Percentiles rank a stretch among this genome's conserved stretches.
Evolutionary conservation across 306 rosid genomes (phyloP).

Genomic region (Mimosa pudica): DNA sequence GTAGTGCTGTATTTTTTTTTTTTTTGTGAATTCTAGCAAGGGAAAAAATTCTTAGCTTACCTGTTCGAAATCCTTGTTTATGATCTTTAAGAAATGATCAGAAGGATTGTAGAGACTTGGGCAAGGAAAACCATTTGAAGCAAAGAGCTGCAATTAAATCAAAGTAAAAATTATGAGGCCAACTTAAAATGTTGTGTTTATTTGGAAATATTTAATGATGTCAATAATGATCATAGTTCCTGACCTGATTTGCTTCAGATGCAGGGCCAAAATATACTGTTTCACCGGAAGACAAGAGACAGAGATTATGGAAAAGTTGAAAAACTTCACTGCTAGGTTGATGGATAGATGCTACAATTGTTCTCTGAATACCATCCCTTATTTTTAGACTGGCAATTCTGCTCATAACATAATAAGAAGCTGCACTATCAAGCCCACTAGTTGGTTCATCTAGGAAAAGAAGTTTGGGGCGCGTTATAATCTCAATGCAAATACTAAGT

Average conservation of each 20-base stretch:
- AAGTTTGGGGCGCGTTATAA: slow-evolving; percentile 60
- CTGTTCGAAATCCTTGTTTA: slow-evolving; percentile 71
- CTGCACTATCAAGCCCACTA: slow-evolving; percentile 83
- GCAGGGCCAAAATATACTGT: slow-evolving; percentile 70
- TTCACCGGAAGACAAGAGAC: slow-evolving; percentile 64
- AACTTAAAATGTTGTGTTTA: not conserved
- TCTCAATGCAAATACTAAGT: slow-evolving; percentile 77
- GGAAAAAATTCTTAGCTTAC: slow-evolving; percentile 29
- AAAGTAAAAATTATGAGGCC: not conserved
- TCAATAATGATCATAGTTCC: not conserved
- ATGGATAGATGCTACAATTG: slow-evolving; percentile 55
- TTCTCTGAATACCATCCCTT: slow-evolving; percentile 43
- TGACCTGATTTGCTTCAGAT: slow-evolving; percentile 64
- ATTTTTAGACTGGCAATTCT: slow-evolving; percentile 46
- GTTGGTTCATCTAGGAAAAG: slow-evolving; percentile 87
- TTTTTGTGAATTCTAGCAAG: not conserved
- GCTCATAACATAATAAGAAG: slow-evolving; percentile 53
- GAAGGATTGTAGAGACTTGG: slow-evolving; percentile 68
- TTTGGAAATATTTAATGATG: not conserved
- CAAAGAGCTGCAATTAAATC: slow-evolving; percentile 51
- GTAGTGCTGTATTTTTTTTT: not conserved
- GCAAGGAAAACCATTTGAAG: slow-evolving; percentile 71
- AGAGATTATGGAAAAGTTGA: slow-evolving; percentile 65
- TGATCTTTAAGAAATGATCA: slow-evolving; percentile 67
- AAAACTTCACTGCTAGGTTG: slow-evolving; percentile 38